Percentiles rank a stretch among this genome's conserved stretches.
Evolutionary conservation across 306 rosid genomes (phyloP).

Genomic region (Ormosia emarginata): DNA sequence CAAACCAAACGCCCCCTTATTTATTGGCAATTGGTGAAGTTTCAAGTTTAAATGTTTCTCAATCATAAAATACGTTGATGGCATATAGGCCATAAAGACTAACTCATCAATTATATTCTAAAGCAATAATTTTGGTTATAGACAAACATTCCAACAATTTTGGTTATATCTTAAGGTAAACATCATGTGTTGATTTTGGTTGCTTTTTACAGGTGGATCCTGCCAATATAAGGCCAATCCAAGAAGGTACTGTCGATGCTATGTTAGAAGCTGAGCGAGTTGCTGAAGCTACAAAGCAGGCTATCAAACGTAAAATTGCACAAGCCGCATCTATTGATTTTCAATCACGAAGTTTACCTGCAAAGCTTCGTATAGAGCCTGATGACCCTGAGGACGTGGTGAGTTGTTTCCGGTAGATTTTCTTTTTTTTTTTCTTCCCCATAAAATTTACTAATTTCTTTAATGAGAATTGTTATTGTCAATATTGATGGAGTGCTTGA

Average conservation of each 20-base stretch:
- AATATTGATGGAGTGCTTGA: neutral
- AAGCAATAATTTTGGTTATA: constrained; percentile 13
- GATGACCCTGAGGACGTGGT: constrained; percentile 98
- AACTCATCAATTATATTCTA: neutral
- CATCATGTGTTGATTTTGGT: neutral
- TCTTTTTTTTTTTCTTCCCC: neutral
- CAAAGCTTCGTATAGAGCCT: constrained; percentile 92
- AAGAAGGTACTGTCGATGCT: constrained; percentile 74
- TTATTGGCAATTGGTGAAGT: neutral
- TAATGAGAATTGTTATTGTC: neutral
- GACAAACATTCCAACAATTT: neutral
- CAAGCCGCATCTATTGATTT: constrained; percentile 85
- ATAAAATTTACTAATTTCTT: neutral
- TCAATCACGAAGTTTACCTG: constrained; percentile 76
- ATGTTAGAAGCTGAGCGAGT: constrained; percentile 87
- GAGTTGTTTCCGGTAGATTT: constrained; percentile 22
- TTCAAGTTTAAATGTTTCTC: neutral
- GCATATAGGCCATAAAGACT: neutral
- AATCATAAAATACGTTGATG: neutral
- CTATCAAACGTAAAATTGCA: constrained; percentile 87
- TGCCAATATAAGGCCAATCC: constrained; percentile 75
- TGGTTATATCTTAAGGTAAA: neutral
- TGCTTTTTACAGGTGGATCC: constrained; percentile 82
- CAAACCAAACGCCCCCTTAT: neutral
- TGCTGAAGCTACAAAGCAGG: constrained; percentile 98